phyloP scores from a whole-genome alignment of 306 rosid species.

The Dicorynia guianensis region DNA sequence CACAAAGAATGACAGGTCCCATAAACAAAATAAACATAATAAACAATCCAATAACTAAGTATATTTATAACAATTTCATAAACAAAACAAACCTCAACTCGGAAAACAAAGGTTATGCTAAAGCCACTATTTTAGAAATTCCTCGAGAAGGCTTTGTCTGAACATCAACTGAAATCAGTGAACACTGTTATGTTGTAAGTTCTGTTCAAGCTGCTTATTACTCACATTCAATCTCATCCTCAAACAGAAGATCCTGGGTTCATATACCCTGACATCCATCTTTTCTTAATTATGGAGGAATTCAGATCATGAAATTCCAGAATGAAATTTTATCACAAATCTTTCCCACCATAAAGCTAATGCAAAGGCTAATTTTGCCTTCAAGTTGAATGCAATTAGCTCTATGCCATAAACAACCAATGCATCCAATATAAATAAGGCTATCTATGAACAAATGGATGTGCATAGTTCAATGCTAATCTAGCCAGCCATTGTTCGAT shows the following conservation, averaged over 20 bases:
- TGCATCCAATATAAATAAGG: not conserved
- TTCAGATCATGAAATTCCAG: not conserved
- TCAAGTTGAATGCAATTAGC: not conserved
- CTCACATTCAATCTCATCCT: not conserved
- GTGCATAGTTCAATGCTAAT: constrained; percentile 1
- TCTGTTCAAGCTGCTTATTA: constrained; percentile 7
- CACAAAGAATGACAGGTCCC: not conserved
- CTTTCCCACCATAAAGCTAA: not conserved
- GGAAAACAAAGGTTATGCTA: not conserved
- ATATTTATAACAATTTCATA: not conserved
- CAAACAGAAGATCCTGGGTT: not conserved
- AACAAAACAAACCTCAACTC: not conserved
- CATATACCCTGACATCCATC: not conserved
- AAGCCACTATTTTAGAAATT: not conserved
- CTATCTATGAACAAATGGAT: not conserved
- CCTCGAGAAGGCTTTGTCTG: too few relatives aligned
- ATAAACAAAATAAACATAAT: not conserved
- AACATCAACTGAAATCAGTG: not conserved
- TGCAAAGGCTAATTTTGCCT: not conserved
- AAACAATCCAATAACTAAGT: not conserved
- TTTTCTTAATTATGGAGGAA: not conserved
- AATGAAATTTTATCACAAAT: not conserved
- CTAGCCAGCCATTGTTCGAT: constrained; percentile 7
- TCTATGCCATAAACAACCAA: not conserved
- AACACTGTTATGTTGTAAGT: not conserved